Conservation (phyloP, 2,329 filamentous ascomycete genomes). For the Chaetomium strumarium region DNA sequence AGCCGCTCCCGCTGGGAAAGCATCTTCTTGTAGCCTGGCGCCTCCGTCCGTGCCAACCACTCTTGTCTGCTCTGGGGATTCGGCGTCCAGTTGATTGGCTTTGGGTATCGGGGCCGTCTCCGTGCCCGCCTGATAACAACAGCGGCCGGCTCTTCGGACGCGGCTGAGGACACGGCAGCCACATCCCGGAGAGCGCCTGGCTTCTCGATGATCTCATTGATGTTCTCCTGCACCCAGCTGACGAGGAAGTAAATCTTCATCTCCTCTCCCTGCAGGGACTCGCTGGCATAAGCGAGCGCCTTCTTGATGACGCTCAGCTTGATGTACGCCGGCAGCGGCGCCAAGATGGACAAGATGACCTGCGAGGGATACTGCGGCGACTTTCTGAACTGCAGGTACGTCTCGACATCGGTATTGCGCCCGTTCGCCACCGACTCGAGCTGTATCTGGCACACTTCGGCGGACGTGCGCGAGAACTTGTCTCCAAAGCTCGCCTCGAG, state of each 20-base stretch:
- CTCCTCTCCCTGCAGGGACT: conserved; percentile 70
- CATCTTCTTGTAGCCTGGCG: conserved; percentile 67
- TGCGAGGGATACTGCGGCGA: conserved; percentile 67
- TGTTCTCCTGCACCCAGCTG: conserved; percentile 85
- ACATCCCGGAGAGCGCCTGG: conserved; percentile 83
- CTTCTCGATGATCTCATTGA: conserved; percentile 74
- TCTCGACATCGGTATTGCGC: conserved; percentile 44
- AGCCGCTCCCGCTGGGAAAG: conserved; percentile 63
- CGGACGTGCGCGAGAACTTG: conserved; percentile 55
- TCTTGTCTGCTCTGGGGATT: conserved; percentile 55
- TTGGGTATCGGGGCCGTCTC: conserved; percentile 43
- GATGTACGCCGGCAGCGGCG: conserved; percentile 82
- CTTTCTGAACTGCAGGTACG: conserved; percentile 61
- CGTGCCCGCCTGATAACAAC: conserved; percentile 22
- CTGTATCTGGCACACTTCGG: conserved; percentile 63
- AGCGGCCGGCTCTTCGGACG: conserved; percentile 44
- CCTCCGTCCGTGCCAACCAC: conserved; percentile 65
- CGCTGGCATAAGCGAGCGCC: conserved; percentile 63
- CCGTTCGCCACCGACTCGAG: conserved; percentile 53
- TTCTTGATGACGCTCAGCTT: conserved; percentile 81
- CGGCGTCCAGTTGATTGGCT: conserved; percentile 57
- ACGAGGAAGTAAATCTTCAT: conserved; percentile 85
- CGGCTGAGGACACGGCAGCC: conserved; percentile 66
- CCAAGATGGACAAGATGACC: conserved; percentile 63
- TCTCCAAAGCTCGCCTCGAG: conserved; percentile 83